Evolutionary conservation across 495 filamentous ascomycete species (phyloP).

Genomic region (Talaromyces ruber): DNA sequence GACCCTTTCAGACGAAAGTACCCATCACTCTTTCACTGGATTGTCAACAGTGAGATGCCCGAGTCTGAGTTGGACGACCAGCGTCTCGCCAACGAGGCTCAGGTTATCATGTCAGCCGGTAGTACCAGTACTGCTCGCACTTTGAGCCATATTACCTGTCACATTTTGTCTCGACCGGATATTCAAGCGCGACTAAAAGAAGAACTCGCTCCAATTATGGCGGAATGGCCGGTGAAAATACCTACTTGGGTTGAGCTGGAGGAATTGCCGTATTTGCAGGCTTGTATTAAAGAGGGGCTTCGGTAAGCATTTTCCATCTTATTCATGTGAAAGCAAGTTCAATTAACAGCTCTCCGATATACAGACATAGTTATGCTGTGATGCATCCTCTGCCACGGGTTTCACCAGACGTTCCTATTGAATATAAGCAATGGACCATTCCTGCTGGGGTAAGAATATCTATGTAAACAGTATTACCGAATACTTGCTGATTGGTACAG

Average conservation of each 20-base stretch:
- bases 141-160: constrained; percentile 26
- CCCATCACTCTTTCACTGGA: constrained; percentile 8
- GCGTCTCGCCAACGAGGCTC: constrained; percentile 30
- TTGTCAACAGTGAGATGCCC: constrained; percentile 30
- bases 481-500: constrained; percentile 4
- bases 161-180: constrained; percentile 27
- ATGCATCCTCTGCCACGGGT: constrained; percentile 30
- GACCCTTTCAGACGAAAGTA: not conserved
- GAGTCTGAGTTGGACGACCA: constrained; percentile 14
- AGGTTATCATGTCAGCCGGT: constrained; percentile 35
- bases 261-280: constrained; percentile 39
- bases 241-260: constrained; percentile 35
- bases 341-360: constrained; percentile 9
- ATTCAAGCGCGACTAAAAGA: constrained; percentile 19
- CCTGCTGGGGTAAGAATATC: constrained; percentile 19
- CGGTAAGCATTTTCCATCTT: not conserved
- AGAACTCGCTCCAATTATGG: constrained; percentile 18
- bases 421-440: constrained; percentile 30
- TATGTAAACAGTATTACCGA: not conserved
- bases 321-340: not conserved
- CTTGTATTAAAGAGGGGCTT: constrained; percentile 4
- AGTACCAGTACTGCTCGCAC: constrained; percentile 35
- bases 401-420: constrained; percentile 26
- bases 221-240: constrained; percentile 9
- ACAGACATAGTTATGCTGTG: constrained; percentile 34